These are phyloP conservation scores for Canna indica DNA, from an alignment of 176 grass and related monocot species.

Conservation along the genomic window DNA sequence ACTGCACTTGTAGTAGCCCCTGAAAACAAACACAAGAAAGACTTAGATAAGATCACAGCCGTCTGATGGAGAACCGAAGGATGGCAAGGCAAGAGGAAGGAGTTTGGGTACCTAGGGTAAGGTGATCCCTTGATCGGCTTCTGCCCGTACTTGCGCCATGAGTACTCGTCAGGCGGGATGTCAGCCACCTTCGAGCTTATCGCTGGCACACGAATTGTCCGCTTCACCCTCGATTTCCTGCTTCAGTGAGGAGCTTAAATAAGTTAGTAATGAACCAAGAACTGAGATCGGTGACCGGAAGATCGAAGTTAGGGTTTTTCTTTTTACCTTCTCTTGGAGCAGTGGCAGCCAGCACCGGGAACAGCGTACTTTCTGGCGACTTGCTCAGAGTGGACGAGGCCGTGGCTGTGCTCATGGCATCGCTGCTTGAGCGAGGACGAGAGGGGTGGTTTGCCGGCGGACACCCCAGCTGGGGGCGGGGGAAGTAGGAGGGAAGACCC, in stretches of 20 bases:
- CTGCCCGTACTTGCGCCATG: constrained; percentile 23
- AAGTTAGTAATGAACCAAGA: too few relatives aligned
- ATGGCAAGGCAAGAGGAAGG: neutral
- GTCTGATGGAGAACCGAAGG: neutral
- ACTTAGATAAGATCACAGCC: neutral
- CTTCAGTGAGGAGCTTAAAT: too few relatives aligned
- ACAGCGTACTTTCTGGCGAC: constrained; percentile 6
- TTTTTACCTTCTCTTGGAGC: constrained; percentile 18
- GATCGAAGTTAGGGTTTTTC: neutral
- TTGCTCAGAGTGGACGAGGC: neutral
- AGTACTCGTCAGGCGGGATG: constrained; percentile 25
- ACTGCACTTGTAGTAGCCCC: constrained; percentile 25
- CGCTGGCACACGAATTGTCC: constrained; percentile 12
- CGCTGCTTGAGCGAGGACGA: constrained; percentile 7
- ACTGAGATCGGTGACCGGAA: too few relatives aligned
- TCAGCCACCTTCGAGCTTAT: constrained; percentile 15
- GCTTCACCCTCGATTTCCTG: constrained; percentile 18
- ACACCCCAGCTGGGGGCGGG: neutral
- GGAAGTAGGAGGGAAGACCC: neutral
- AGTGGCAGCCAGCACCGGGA: constrained; percentile 12
- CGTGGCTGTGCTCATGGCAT: constrained; percentile 7
- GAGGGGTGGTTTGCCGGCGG: constrained; percentile 11
- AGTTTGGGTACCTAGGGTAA: constrained; percentile 1
- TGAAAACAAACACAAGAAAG: neutral
- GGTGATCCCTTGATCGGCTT: constrained; percentile 23